Conservation (phyloP, 2,329 filamentous ascomycete species). For the Colletotrichum melonis region DNA sequence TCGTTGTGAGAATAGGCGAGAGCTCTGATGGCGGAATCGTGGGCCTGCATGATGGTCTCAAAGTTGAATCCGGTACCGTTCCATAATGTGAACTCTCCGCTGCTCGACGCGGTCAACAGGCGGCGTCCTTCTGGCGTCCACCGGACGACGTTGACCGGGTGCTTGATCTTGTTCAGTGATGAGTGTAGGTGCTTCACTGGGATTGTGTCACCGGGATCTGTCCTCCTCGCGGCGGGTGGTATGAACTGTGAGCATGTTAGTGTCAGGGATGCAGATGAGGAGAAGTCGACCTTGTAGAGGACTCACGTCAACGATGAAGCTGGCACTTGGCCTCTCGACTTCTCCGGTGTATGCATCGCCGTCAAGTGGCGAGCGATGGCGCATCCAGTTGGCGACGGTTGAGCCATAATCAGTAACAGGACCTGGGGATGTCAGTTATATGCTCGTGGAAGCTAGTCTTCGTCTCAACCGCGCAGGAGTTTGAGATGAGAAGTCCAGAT, state of each 20-base stretch:
- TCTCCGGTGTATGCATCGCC: constrained; percentile 71
- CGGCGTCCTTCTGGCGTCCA: constrained; percentile 97
- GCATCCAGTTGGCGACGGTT: constrained; percentile 91
- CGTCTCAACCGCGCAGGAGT: background rate
- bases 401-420: constrained; percentile 94
- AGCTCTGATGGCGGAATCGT: constrained; percentile 87
- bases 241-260: constrained; percentile 74
- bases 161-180: constrained; percentile 98
- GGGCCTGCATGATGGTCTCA: constrained; percentile 98
- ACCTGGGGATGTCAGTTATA: constrained; percentile 60
- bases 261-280: background rate
- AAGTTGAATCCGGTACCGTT: constrained; percentile 99
- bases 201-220: constrained; percentile 84
- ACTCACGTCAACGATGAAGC: constrained; percentile 89
- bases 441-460: background rate
- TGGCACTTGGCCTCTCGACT: constrained; percentile 84
- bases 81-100: constrained; percentile 98
- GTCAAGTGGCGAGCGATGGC: constrained; percentile 67
- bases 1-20: constrained; percentile 93
- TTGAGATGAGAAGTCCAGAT: background rate
- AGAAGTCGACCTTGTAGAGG: background rate
- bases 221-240: constrained; percentile 80
- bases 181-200: constrained; percentile 97
- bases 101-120: constrained; percentile 92
- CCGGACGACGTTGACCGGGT: constrained; percentile 94